phyloP scores from a whole-genome alignment of 2,329 filamentous ascomycete species.

The Fusarium sp. region DNA sequence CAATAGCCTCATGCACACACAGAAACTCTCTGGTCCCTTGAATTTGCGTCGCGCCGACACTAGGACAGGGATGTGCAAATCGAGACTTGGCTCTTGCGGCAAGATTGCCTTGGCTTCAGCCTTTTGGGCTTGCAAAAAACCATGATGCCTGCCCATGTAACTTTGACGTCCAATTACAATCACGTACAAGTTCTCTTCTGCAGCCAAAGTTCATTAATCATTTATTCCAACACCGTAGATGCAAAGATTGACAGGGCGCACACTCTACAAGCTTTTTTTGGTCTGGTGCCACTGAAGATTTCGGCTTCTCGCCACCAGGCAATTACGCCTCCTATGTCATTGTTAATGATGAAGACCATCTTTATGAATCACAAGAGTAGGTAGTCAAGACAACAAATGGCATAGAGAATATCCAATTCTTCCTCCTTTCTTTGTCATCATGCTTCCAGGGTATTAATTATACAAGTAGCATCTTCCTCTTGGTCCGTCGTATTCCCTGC shows the following conservation, averaged over 20 bases:
- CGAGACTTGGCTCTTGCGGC: constrained; percentile 4
- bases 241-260: constrained; percentile 1
- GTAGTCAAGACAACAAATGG: not conserved
- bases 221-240: not conserved
- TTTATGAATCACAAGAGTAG: not conserved
- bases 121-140: not conserved
- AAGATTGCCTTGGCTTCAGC: constrained; percentile 1
- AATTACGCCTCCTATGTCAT: constrained; percentile 26
- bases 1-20: constrained; percentile 17
- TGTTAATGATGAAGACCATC: constrained; percentile 3
- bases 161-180: too few species aligned
- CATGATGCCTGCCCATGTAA: not conserved
- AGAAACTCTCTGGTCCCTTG: constrained; percentile 30
- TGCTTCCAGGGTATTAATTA: constrained; percentile 41
- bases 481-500: constrained; percentile 13
- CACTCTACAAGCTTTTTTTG: constrained; percentile 32
- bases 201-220: too few species aligned
- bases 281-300: constrained; percentile 22
- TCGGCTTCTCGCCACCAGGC: constrained; percentile 21
- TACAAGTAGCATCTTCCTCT: constrained; percentile 34
- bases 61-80: constrained; percentile 8
- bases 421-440: constrained; percentile 16
- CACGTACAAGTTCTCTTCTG: too few species aligned
- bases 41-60: constrained; percentile 20
- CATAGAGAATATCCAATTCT: constrained; percentile 2